These are phyloP conservation scores for Solanum acaule DNA, from an alignment of 257 asterid species.

Conservation along the genomic window DNA sequence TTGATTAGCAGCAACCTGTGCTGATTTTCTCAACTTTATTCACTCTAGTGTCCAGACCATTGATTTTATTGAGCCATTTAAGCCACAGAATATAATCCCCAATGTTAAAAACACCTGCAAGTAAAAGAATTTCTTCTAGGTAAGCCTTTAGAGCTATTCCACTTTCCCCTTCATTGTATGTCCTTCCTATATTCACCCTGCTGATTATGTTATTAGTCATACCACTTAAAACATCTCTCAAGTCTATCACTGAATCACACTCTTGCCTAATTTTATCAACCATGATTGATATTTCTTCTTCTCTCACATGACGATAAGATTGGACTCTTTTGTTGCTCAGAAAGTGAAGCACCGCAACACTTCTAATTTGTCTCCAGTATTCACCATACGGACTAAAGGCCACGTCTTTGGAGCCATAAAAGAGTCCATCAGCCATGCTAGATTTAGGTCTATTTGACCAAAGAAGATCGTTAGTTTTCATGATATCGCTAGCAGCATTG, in stretches of 20 bases:
- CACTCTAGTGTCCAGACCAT: slow-evolving; percentile 13
- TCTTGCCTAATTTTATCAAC: neutral
- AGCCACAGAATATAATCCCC: slow-evolving; percentile 24
- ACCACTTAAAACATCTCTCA: slow-evolving; percentile 10
- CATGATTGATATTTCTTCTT: slow-evolving; percentile 18
- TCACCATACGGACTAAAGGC: slow-evolving; percentile 25
- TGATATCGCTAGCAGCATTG: slow-evolving; percentile 19
- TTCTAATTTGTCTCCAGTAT: slow-evolving; percentile 28
- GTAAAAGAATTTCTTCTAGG: neutral
- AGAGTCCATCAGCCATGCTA: slow-evolving; percentile 1
- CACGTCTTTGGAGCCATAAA: slow-evolving; percentile 14
- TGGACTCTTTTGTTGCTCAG: slow-evolving; percentile 34
- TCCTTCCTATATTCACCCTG: slow-evolving; percentile 32
- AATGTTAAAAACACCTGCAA: neutral
- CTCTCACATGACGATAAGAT: slow-evolving; percentile 20
- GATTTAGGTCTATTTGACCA: slow-evolving; percentile 31
- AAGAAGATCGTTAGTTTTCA: slow-evolving; percentile 30
- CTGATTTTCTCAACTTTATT: neutral
- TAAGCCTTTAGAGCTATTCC: slow-evolving; percentile 16
- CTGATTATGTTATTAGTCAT: slow-evolving; percentile 27
- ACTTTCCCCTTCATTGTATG: slow-evolving; percentile 12
- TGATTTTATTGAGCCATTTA: slow-evolving; percentile 19
- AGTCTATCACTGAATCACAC: neutral
- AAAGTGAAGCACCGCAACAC: slow-evolving; percentile 30
- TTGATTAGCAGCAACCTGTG: too few relatives aligned